Conservation (phyloP, 306 rosid genomes). For the Citrullus mucosospermus region DNA sequence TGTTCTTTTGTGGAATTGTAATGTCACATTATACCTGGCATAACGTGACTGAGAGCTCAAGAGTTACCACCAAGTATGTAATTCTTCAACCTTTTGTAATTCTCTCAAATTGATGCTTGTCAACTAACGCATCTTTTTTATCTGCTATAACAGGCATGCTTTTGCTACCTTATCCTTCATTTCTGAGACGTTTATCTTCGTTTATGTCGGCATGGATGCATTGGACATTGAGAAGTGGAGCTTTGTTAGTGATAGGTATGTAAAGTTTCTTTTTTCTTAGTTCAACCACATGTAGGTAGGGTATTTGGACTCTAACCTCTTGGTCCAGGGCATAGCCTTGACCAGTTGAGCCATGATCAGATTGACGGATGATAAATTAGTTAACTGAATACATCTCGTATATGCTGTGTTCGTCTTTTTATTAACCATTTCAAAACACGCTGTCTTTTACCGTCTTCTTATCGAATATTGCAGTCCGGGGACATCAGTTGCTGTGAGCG, state of each 20-base stretch:
- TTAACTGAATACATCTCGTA: not conserved
- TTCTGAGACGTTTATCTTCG: conserved; percentile 80
- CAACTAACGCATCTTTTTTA: conserved; percentile 4
- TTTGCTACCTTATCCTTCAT: conserved; percentile 93
- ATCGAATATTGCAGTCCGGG: conserved; percentile 58
- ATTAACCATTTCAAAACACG: not conserved
- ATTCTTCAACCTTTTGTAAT: conserved; percentile 9
- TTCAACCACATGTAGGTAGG: not conserved
- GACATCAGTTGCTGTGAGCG: conserved; percentile 71
- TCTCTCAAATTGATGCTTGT: not conserved
- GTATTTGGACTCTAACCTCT: not conserved
- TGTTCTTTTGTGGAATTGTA: conserved; percentile 94
- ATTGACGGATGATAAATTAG: not conserved
- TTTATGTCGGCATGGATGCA: conserved; percentile 99
- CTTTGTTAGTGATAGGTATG: conserved; percentile 83
- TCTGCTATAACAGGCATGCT: conserved; percentile 50
- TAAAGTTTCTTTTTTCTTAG: not conserved
- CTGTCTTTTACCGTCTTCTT: conserved; percentile 6
- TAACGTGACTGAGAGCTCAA: conserved; percentile 89
- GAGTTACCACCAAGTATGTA: conserved; percentile 80
- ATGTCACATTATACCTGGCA: conserved; percentile 99
- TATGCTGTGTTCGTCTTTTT: not conserved
- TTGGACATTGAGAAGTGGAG: conserved; percentile 97
- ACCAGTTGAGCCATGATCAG: not conserved
- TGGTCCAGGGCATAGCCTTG: not conserved